Base-by-base conservation (phyloP, 1,284 basidiomycete species). In the Sanghuangporus sanghuang region DNA sequence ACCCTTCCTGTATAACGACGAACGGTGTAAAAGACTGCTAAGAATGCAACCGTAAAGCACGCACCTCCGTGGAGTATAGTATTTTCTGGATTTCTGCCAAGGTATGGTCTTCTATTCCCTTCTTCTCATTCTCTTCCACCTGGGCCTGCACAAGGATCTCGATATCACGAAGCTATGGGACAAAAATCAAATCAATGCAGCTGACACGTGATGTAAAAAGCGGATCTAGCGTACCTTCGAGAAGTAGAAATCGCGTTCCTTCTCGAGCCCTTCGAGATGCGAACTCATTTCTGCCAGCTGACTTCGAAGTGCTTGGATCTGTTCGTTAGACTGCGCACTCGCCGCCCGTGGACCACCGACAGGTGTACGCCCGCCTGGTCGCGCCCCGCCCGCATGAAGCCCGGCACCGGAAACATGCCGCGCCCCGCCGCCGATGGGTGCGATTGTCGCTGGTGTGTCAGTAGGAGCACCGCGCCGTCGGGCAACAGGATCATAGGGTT, bases 181-280 rank as follows among this genome's bases (percentile, higher is more conserved):
- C n/a, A n/a, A 32, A 27, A 49, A 65, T 50, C 52, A 57, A n/a
- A 12, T n/a, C 40, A 39, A 18, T 46, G 57, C 21, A 54, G 38
- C 32, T n/a, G 27, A 38, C 53, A 27, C 57, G 54, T 32, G 39
- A 12, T 36, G 6, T 60, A 52, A 65, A 61, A 55, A 57, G 59
- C 16, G 38, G n/a, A 14, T 16, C 46, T 71, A 27, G 27, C 83
- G 58, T 68, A 92, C 93, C 86, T 98, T 99, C 71, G 91, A 89
- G 78, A 98, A 99, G 78, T 99, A 99, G 75, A 99, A 99, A 75
- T 98, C 96, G 50, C 96, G 81, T 79, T 98, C 95, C 78, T 95
- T 96, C 80, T 96, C 92, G 49, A 95, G 79, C 0, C 92, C 92
- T 73, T 96, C 95, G 67, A 97, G 81, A 70, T 93, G 90, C 1